These are phyloP conservation scores for Ajuga chamaepitys DNA, from an alignment of 257 asterid species.

Conservation along the genomic window DNA sequence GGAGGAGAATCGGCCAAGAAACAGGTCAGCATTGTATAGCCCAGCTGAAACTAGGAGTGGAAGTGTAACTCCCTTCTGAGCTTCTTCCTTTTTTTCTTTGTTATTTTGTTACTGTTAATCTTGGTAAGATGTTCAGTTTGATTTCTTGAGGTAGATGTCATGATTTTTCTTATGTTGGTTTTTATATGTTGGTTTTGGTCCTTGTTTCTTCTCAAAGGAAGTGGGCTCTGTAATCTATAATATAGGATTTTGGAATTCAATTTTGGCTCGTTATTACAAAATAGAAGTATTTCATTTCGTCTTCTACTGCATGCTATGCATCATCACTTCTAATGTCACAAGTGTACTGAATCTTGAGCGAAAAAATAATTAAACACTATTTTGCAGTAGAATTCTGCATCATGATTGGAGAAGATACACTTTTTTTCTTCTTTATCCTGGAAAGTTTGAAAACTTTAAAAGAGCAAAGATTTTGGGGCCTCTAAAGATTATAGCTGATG, in stretches of 20 bases:
- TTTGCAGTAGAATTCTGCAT: no score
- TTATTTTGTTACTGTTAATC: constrained; percentile 20
- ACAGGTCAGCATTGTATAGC: constrained; percentile 87
- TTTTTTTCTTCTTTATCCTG: not conserved
- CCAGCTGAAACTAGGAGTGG: constrained; percentile 98
- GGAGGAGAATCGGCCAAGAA: constrained; percentile 97
- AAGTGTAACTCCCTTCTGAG: constrained; percentile 91
- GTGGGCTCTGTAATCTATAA: constrained; percentile 5
- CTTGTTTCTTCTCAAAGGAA: constrained; percentile 9
- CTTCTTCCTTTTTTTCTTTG: not conserved
- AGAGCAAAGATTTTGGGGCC: constrained; percentile 11
- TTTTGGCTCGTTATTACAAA: not conserved
- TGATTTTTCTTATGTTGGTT: constrained; percentile 5
- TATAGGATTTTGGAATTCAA: constrained; percentile 7
- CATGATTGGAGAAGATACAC: no score
- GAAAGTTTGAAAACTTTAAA: not conserved
- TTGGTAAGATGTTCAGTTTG: constrained; percentile 14
- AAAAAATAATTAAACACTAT: no score
- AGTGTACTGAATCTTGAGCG: no score
- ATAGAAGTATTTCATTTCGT: not conserved
- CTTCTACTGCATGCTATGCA: no score
- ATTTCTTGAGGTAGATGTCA: not conserved
- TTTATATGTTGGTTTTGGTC: constrained; percentile 12
- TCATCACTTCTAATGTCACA: no score
- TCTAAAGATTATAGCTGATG: constrained; percentile 8